phyloP scores from a whole-genome alignment of 345 rosid species.

The Populus simonii region DNA sequence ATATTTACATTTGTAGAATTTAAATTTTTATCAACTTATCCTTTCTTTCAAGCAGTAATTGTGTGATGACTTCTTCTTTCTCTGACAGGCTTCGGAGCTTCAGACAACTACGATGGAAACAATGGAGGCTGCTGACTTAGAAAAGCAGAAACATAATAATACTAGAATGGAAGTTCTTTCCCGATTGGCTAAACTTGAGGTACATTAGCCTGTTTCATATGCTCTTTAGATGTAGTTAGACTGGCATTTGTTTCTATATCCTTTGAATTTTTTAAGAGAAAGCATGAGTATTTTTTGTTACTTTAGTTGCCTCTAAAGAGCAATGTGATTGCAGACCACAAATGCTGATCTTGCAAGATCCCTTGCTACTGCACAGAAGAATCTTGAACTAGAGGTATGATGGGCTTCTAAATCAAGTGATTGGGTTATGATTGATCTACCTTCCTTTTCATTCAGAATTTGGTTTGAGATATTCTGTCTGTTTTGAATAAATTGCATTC shows the following conservation, averaged over 20 bases:
- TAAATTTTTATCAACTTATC: neutral
- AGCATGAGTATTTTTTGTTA: conserved; percentile 8
- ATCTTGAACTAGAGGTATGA: conserved; percentile 83
- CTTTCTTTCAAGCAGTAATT: neutral
- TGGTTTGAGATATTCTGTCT: neutral
- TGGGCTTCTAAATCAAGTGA: conserved; percentile 18
- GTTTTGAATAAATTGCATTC: neutral
- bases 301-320: conserved; percentile 26
- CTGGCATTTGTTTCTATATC: neutral
- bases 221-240: conserved; percentile 11
- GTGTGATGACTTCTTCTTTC: conserved; percentile 15
- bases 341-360: conserved; percentile 88
- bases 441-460: conserved; percentile 1
- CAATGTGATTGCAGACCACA: conserved; percentile 57
- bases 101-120: conserved; percentile 92
- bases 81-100: conserved; percentile 76
- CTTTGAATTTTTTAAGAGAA: neutral
- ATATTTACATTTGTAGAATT: neutral
- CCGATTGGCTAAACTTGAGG: conserved; percentile 85
- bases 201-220: conserved; percentile 26
- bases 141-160: conserved; percentile 89
- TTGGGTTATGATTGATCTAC: conserved; percentile 3
- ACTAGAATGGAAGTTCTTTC: conserved; percentile 91
- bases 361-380: conserved; percentile 76
- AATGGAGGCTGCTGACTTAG: conserved; percentile 85